Evolutionary conservation across 768 basidiomycete species (phyloP), one percentile per base, ranked within the genome.

Genomic region (Lactarius pseudohatsudake): DNA sequence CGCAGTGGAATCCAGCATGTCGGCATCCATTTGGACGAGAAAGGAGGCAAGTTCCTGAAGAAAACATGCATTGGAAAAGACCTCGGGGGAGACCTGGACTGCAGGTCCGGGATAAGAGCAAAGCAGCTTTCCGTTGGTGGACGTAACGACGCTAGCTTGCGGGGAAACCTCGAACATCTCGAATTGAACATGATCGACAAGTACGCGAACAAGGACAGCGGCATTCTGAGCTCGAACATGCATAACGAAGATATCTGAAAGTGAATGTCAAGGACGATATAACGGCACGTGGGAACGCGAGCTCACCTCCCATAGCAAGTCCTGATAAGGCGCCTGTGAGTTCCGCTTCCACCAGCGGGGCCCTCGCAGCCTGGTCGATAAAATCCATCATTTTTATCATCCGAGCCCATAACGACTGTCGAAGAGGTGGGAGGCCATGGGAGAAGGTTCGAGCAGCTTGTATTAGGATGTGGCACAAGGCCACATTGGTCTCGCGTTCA

Each of bases 141-240:
- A 72, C 73, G 81, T 80, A 22, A 85, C 77, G 7, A 64, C 64
- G 16, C 70, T 72, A 2, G 76, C 69, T 30, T 72, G 69, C 2
- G 82, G 76, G 0, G 80, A 80, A 6, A 79, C 74, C 69, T 84
- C 80, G 64, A 85, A 85, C 47, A 50, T 50, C 47, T 50, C 64
- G 64, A 64, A 65, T 36, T 34, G 64, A 57, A 65, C 59, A 8
- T 38, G 43, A 7, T 61, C 18, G 4, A 11, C 13, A 18, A 34
- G 59, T 9, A 28, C 41, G 64, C 64, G 64, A 18, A 65, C 34
- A 7, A 65, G 2, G 18, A 65, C 30, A 45, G 30, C 59, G 26
- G 64, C 64, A 26, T 65, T 65, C 18, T 65, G 64, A 40, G 64
- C 64, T 0, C 64, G 64, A 22, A 65, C 34, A 45, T 65, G 32